These are phyloP conservation scores for Cyamopsis tetragonoloba DNA, from an alignment of 306 rosid species.

Conservation along the genomic window DNA sequence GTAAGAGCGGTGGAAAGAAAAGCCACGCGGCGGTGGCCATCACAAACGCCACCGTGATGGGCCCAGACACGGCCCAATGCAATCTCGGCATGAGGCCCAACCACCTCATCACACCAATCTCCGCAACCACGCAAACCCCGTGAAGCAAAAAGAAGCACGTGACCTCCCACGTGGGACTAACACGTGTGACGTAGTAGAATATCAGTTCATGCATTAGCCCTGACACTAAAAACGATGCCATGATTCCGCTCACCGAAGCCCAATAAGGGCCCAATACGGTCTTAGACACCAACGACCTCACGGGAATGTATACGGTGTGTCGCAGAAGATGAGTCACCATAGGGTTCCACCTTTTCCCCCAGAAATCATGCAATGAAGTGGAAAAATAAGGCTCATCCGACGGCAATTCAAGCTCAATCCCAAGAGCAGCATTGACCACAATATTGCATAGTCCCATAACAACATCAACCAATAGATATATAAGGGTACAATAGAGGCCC, in stretches of 20 bases:
- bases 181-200: slow-evolving; percentile 49
- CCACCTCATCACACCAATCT: slow-evolving; percentile 41
- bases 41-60: slow-evolving; percentile 38
- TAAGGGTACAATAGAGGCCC: slow-evolving; percentile 34
- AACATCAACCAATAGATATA: slow-evolving; percentile 44
- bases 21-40: slow-evolving; percentile 40
- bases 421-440: slow-evolving; percentile 5
- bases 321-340: slow-evolving; percentile 55
- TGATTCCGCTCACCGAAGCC: neutral
- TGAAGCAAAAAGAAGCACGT: slow-evolving; percentile 59
- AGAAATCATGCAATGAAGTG: slow-evolving; percentile 67
- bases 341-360: slow-evolving; percentile 82
- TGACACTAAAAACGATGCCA: slow-evolving; percentile 35
- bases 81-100: slow-evolving; percentile 16
- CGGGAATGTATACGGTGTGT: slow-evolving; percentile 40
- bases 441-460: slow-evolving; percentile 30
- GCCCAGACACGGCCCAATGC: slow-evolving; percentile 36
- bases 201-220: slow-evolving; percentile 64
- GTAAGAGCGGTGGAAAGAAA: slow-evolving; percentile 52
- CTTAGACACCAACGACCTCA: neutral
- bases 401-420: slow-evolving; percentile 48
- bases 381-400: slow-evolving; percentile 61
- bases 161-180: slow-evolving; percentile 78
- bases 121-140: slow-evolving; percentile 47
- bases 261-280: slow-evolving; percentile 24